Base-by-base conservation (phyloP, 176 grass and related monocot genomes). In the Neostapfia colusana region DNA sequence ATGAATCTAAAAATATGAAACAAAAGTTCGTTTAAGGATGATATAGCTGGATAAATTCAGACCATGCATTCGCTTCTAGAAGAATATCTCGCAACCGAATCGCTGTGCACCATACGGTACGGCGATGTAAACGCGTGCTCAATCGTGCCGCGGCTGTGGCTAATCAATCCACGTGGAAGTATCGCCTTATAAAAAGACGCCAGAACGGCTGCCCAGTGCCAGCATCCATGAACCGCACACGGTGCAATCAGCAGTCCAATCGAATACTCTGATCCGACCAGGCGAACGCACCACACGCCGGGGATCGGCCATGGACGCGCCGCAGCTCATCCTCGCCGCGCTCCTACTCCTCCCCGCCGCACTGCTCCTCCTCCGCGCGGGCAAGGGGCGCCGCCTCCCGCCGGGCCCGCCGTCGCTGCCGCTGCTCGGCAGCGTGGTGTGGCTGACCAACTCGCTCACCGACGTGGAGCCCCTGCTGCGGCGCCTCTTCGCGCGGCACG, bases 361-460 rank as follows among this genome's bases (percentile, higher is more conserved):
- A 3, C 3, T 25, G 8, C 54, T 57, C 1, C 21, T 54, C 20
- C 53, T n/a, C n/a, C n/a, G 23, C 2, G 8, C 21, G 21, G 9
- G 54, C 9, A 57, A 7, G 10, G 23, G 55, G 0, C 55, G 55
- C 18, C 51, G 20, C 49, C 79, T 89, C 12, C 86, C 71, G 7
- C 86, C 86, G 0, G 76, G 86, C 4, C 86, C 86, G 37, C 31
- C 24, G 27, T 42, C 65, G 11, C 34, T 85, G 28, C 82, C 87
- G 7, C 12, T 89, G 20, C 24, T 89, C 1, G 87, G 87, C 6
- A 77, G 77, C 56, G 71, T 81, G 16, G 57, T 89, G 5, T 89
- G 64, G 77, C 70, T 89, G 43, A 5, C 48, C 1, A 24, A 78
- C 49, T 71, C 56, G 4, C 40, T 31, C 0, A 49, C 71, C 15